phyloP scores from a whole-genome alignment of 768 basidiomycete genomes.

The Paxillus ammoniavirescens region DNA sequence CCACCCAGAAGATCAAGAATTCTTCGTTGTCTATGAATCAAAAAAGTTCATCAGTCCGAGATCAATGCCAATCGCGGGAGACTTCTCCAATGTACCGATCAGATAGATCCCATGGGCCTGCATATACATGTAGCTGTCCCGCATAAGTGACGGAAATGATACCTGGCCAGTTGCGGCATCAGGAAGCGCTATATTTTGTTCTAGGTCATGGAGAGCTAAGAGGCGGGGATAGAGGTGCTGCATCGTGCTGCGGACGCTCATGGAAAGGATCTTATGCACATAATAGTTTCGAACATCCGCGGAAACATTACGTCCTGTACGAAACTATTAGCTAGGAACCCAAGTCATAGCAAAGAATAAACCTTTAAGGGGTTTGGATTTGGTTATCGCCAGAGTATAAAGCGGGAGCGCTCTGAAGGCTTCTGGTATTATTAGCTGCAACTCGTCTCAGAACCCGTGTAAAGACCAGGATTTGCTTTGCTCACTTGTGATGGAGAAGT shows the following conservation, averaged over 20 bases:
- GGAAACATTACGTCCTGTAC: conserved; percentile 75
- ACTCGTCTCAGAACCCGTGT: conserved; percentile 6
- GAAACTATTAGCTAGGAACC: conserved; percentile 3
- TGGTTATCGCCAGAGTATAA: conserved; percentile 77
- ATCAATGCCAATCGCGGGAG: conserved; percentile 15
- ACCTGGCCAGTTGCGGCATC: conserved; percentile 57
- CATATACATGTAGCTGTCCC: conserved; percentile 85
- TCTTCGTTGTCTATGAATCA: conserved; percentile 78
- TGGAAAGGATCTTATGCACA: conserved; percentile 70
- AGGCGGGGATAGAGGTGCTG: conserved; percentile 86
- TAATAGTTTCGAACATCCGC: conserved; percentile 93
- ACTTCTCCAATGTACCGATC: conserved; percentile 56
- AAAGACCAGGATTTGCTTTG: background rate
- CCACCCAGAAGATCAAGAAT: conserved; percentile 87
- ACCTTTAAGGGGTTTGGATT: conserved; percentile 95
- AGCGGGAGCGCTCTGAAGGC: conserved; percentile 84
- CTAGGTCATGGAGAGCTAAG: conserved; percentile 84
- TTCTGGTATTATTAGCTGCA: conserved; percentile 90
- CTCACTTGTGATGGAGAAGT: conserved; percentile 77
- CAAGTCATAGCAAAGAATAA: conserved; percentile 9
- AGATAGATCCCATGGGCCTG: conserved; percentile 89
- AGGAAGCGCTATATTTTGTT: conserved; percentile 67
- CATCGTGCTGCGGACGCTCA: conserved; percentile 67
- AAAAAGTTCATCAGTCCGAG: background rate
- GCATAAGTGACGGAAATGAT: conserved; percentile 73